These are phyloP conservation scores for Handroanthus guayacan DNA, from an alignment of 257 asterid genomes.

Conservation along the genomic window DNA sequence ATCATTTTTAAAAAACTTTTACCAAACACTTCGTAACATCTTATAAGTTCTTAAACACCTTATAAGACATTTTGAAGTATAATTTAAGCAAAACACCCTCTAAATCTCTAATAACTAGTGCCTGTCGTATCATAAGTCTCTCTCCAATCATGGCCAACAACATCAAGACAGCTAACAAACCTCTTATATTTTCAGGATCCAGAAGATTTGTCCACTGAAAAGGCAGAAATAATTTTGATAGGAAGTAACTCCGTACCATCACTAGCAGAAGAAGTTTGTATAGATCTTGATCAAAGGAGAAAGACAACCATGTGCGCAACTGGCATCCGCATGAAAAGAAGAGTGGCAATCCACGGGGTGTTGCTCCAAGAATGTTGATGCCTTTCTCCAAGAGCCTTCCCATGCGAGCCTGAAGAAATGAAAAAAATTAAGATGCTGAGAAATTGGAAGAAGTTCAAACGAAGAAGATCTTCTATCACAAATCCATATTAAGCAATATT, in stretches of 20 bases:
- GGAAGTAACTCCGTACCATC: slow-evolving; percentile 11
- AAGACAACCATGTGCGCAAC: slow-evolving; percentile 70
- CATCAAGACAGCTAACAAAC: slow-evolving; percentile 79
- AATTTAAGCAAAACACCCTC: too few species aligned
- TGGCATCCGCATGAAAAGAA: slow-evolving; percentile 93
- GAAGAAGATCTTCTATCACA: background rate
- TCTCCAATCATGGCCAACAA: slow-evolving; percentile 83
- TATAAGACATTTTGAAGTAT: too few species aligned
- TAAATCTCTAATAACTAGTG: slow-evolving; percentile 73
- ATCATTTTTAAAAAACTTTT: too few species aligned
- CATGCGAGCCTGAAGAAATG: slow-evolving; percentile 75
- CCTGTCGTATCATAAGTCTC: slow-evolving; percentile 80
- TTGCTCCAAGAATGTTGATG: slow-evolving; percentile 54
- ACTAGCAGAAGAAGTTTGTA: background rate
- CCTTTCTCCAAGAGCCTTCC: slow-evolving; percentile 70
- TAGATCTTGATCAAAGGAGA: background rate
- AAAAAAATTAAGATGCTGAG: background rate
- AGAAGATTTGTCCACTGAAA: slow-evolving; percentile 78
- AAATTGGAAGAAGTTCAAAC: background rate
- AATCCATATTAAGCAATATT: background rate
- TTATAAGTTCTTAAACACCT: too few species aligned
- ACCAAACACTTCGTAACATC: too few species aligned
- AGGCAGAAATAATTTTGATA: slow-evolving; percentile 17
- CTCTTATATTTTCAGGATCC: slow-evolving; percentile 75
- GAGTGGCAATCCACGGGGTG: slow-evolving; percentile 88